phyloP scores from a whole-genome alignment of 345 rosid genomes.

The Punica granatum region DNA sequence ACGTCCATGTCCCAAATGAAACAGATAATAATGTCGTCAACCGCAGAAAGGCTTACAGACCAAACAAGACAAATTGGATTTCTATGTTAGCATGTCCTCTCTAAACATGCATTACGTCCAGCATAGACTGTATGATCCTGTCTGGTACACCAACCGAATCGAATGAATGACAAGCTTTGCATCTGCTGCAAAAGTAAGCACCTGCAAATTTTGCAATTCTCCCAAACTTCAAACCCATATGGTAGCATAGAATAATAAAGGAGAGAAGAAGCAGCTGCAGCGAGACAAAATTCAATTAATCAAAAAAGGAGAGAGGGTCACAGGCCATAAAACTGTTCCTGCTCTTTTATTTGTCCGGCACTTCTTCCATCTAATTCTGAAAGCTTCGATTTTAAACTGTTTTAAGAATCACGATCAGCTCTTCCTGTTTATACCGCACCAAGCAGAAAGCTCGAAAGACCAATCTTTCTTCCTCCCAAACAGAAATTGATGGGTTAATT shows the following conservation, averaged over 20 bases:
- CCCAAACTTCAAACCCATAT: too few species aligned
- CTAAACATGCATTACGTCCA: neutral
- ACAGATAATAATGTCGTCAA: neutral
- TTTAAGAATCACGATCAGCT: too few species aligned
- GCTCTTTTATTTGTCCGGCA: neutral
- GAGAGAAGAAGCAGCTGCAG: too few species aligned
- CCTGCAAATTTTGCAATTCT: too few species aligned
- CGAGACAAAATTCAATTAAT: too few species aligned
- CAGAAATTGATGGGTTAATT: neutral
- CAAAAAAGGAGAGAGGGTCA: too few species aligned
- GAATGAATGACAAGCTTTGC: too few species aligned
- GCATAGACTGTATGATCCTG: neutral
- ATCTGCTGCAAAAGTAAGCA: too few species aligned
- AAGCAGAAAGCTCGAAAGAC: neutral
- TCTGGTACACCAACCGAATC: neutral
- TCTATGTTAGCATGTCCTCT: neutral
- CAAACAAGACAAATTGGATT: neutral
- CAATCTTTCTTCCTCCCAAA: neutral
- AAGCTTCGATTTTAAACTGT: too few species aligned
- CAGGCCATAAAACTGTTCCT: too few species aligned
- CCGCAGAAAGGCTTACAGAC: neutral
- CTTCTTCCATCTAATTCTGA: neutral
- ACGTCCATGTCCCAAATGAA: neutral
- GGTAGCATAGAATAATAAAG: too few species aligned
- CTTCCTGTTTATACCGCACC: neutral